Evolutionary conservation across 768 basidiomycete genomes (phyloP).

Genomic region (Amanita phalloides): DNA sequence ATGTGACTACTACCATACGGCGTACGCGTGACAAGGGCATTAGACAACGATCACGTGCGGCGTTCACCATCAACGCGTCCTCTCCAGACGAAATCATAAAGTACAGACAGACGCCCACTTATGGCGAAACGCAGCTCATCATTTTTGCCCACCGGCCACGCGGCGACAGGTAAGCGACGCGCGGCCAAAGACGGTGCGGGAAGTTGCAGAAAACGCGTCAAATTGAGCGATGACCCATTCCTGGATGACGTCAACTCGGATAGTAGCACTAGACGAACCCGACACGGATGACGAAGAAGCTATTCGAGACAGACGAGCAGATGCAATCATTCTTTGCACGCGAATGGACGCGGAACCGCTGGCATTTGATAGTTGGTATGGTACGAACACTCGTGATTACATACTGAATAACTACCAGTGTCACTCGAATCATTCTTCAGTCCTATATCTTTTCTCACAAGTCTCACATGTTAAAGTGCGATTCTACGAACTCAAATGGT

Average conservation of each 20-base stretch:
- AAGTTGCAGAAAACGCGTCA: slow-evolving; percentile 1
- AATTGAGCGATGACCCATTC: not conserved
- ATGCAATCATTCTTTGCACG: not conserved
- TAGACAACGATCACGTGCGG: no score
- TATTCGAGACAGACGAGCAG: not conserved
- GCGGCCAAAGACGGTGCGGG: not conserved
- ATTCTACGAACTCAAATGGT: slow-evolving; percentile 33
- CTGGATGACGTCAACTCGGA: slow-evolving; percentile 1
- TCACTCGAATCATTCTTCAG: slow-evolving; percentile 49
- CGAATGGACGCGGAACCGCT: not conserved
- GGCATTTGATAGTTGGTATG: not conserved
- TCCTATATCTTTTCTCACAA: slow-evolving; percentile 72
- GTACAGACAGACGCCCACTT: slow-evolving; percentile 1
- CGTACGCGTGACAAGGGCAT: no score
- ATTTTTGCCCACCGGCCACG: not conserved
- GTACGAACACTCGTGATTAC: slow-evolving; percentile 5
- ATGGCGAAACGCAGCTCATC: not conserved
- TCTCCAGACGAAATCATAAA: not conserved
- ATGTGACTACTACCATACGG: no score
- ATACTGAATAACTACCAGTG: slow-evolving; percentile 22
- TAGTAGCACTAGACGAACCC: not conserved
- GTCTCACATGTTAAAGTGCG: slow-evolving; percentile 55
- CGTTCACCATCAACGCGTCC: no score
- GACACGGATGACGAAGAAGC: not conserved
- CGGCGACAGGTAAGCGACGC: not conserved